Evolutionary conservation across 2,329 filamentous ascomycete genomes (phyloP), one percentile per base, ranked within the genome.

Genomic region (Plenodomus lindquistii): DNA sequence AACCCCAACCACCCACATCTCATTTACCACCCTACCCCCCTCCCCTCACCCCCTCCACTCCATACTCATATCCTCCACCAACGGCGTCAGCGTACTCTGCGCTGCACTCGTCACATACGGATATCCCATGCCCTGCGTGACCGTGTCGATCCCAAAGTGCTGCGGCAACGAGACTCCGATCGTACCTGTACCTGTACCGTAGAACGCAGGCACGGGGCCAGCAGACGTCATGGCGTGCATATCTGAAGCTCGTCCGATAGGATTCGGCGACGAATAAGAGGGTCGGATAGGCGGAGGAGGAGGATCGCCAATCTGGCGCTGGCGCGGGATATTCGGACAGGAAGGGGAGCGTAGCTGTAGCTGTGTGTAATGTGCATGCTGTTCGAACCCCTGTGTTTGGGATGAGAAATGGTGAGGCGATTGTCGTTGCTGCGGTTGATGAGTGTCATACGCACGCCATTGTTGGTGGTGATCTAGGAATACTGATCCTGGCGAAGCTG

Each of bases 261-360:
- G 38, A 37, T 37, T 48, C 2, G 50, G 39, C 13, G 56, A 56
- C 11, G 55, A 57, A 39, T 56, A 54, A 6, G 54, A 44, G 18
- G 55, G 44, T 15, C 46, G 39, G 8, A 48, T 35, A n/a, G 43
- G 19, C 20, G 45, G 40, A 22, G 60, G 47, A 9, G 45, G 40
- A 22, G 60, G 47, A 9, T 53, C 42, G 7, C 37, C 34, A 1
- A 34, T 22, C 19, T 41, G 11, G 10, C 55, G 48, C 29, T 59
- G 51, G 18, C 55, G 49, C 29, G 48, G n/a, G n/a, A n/a, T n/a
- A n/a, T n/a, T 55, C 7, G 62, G 63, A 51, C 59, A 66, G 8
- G 59, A 60, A 18, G 53, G 56, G 21, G n/a, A n/a, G n/a, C n/a
- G n/a, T n/a, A 59, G 53, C 46, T 52, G 46, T 21, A 46, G 42